Conservation (phyloP, 305 asterid species). For the Fraxinus baroniana region DNA sequence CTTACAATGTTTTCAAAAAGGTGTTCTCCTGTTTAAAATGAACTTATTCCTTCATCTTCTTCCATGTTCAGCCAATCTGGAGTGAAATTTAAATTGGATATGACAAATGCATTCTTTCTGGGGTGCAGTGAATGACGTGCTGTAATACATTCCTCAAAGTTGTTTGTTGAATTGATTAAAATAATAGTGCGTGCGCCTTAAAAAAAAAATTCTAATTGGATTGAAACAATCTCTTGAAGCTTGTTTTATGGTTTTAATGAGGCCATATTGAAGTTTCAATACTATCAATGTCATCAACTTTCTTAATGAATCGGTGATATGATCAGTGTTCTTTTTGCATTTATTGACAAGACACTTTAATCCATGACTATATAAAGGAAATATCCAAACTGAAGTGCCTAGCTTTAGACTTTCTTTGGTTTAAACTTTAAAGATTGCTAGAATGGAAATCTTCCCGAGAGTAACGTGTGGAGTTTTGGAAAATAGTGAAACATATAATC, state of each 20-base stretch:
- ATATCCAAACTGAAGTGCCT: not conserved
- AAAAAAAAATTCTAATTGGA: not conserved
- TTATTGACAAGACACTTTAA: not conserved
- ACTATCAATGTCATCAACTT: not conserved
- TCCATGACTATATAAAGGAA: not conserved
- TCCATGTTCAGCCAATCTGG: not conserved
- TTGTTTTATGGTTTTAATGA: not conserved
- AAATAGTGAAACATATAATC: not conserved
- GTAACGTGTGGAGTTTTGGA: not conserved
- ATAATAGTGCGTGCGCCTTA: not conserved
- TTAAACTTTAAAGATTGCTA: not conserved
- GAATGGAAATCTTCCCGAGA: not conserved
- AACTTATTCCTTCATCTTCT: not conserved
- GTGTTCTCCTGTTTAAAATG: not conserved
- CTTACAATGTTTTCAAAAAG: not conserved
- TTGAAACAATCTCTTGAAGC: constrained; percentile 3
- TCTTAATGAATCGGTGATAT: not conserved
- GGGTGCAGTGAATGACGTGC: not conserved
- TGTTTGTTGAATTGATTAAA: not conserved
- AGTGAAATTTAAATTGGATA: not conserved
- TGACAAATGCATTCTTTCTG: not conserved
- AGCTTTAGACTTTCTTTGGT: not conserved
- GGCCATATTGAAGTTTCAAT: not conserved
- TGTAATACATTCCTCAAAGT: not conserved
- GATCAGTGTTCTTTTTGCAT: not conserved